These are phyloP conservation scores for Boletus mariae DNA, from an alignment of 1,284 basidiomycete species.

Conservation along the genomic window DNA sequence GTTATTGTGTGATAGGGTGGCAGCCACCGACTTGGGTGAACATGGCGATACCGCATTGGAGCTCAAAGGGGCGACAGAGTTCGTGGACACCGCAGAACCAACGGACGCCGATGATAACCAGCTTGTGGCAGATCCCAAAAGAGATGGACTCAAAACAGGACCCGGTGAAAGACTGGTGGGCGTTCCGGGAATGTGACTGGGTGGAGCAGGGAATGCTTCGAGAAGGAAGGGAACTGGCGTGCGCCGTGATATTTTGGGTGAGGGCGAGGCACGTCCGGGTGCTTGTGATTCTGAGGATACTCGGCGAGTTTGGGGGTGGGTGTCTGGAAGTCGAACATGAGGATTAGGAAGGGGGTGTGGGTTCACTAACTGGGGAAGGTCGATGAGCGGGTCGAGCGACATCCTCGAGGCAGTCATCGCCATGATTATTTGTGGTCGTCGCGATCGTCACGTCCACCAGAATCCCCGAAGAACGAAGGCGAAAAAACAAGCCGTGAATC, in stretches of 20 bases:
- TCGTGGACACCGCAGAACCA: conserved; percentile 3
- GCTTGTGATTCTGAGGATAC: conserved; percentile 29
- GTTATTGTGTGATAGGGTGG: conserved; percentile 15
- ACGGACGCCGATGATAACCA: conserved; percentile 7
- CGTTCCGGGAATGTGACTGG: conserved; percentile 31
- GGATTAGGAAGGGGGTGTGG: conserved; percentile 12
- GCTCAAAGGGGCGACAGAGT: background rate
- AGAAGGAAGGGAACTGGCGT: conserved; percentile 32
- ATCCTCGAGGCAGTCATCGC: conserved; percentile 16
- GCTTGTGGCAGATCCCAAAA: conserved; percentile 14
- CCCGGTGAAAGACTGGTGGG: conserved; percentile 12
- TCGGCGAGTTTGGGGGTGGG: conserved; percentile 15
- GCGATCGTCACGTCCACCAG: conserved; percentile 17
- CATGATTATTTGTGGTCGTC: conserved; percentile 13
- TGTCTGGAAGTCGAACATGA: conserved; percentile 12
- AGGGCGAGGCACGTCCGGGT: conserved; percentile 26
- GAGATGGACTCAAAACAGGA: conserved; percentile 10
- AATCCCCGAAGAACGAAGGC: conserved; percentile 12
- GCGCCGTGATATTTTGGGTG: conserved; percentile 29
- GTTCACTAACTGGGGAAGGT: conserved; percentile 4
- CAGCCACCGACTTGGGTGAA: conserved; percentile 12
- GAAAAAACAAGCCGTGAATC: conserved; percentile 23
- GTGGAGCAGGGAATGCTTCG: conserved; percentile 31
- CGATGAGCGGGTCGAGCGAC: conserved; percentile 16
- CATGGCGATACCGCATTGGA: conserved; percentile 9